phyloP scores from a whole-genome alignment of 345 rosid genomes.

The Acer negundo region DNA sequence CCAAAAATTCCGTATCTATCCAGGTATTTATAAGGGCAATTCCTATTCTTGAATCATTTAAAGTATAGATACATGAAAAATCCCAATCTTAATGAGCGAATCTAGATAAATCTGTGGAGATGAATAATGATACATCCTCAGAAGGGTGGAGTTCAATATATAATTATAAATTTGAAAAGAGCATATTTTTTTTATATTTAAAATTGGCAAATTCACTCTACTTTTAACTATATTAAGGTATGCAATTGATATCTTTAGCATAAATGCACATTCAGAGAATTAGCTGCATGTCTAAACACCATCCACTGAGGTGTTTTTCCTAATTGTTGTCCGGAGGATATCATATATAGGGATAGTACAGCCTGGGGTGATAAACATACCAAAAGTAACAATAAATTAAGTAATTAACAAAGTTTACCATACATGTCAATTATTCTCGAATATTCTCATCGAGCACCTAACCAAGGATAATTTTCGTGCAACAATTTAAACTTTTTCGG shows the following conservation, averaged over 20 bases:
- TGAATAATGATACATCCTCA: not conserved
- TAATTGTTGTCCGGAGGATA: not conserved
- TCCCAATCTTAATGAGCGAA: not conserved
- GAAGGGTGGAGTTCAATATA: not conserved
- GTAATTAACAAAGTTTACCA: constrained; percentile 3
- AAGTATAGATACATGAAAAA: not conserved
- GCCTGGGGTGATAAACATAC: constrained; percentile 10
- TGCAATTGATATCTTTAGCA: constrained; percentile 5
- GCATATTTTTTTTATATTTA: not conserved
- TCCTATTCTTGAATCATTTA: not conserved
- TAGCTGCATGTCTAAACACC: not conserved
- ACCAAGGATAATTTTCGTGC: not conserved
- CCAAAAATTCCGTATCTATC: not conserved
- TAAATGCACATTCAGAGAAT: constrained; percentile 9
- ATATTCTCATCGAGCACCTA: not conserved
- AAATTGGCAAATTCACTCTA: not conserved
- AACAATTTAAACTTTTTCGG: not conserved
- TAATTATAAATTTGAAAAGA: not conserved
- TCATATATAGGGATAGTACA: constrained; percentile 14
- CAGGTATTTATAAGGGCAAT: constrained; percentile 3
- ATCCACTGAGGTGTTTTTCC: constrained; percentile 1
- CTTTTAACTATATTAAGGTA: constrained; percentile 2
- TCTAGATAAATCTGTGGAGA: not conserved
- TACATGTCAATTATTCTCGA: constrained; percentile 8
- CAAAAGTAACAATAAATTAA: constrained; percentile 10